Conservation (phyloP, 352 stramenopile genomes). For the Phytopythium litorale region DNA sequence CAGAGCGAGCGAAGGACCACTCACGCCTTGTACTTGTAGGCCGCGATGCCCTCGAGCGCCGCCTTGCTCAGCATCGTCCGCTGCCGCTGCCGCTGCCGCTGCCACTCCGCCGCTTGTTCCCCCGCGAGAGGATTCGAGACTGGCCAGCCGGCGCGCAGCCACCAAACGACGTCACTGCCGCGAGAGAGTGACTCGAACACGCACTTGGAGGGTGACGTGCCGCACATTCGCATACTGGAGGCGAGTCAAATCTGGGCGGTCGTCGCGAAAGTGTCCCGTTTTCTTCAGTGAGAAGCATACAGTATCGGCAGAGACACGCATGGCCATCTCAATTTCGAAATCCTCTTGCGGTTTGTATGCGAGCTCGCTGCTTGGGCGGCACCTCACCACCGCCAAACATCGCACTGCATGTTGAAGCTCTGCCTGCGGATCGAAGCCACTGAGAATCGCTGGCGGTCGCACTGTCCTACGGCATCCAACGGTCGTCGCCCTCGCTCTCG, state of each 20-base stretch:
- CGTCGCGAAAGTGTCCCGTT: too few species aligned
- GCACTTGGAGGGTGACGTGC: not conserved
- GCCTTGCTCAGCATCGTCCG: constrained; percentile 62
- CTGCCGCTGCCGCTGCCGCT: constrained; percentile 1
- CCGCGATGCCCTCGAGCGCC: constrained; percentile 77
- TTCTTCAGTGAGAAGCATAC: too few species aligned
- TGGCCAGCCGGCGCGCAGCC: not conserved
- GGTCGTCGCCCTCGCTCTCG: not conserved
- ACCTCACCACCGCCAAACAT: too few species aligned
- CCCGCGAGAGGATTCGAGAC: constrained; percentile 1
- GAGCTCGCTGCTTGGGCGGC: too few species aligned
- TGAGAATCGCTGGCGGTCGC: too few species aligned
- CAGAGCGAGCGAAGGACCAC: constrained; percentile 11
- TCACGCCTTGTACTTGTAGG: constrained; percentile 88
- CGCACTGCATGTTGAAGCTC: too few species aligned
- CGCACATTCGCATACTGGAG: too few species aligned
- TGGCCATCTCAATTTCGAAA: too few species aligned
- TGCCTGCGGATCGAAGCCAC: too few species aligned
- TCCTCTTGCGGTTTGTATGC: too few species aligned
- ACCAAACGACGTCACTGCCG: not conserved
- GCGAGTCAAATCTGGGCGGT: too few species aligned
- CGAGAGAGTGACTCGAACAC: constrained; percentile 5
- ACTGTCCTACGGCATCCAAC: not conserved
- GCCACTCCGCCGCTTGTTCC: not conserved
- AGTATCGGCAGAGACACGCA: too few species aligned